These are phyloP conservation scores for Chernovozyma aurita DNA, from an alignment of 1,139 yeast species.

Conservation along the genomic window DNA sequence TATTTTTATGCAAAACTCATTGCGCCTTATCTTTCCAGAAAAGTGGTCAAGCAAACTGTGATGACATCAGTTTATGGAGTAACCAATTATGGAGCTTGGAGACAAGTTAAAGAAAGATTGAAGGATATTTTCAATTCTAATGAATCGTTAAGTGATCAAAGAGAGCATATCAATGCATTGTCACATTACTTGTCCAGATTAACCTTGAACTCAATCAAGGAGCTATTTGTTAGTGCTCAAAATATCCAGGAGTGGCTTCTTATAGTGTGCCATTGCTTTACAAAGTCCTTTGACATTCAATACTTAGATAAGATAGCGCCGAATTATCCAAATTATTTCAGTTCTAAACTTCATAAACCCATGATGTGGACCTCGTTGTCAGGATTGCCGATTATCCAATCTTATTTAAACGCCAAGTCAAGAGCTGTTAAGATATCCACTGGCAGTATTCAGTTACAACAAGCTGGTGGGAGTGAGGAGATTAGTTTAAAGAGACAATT, in stretches of 20 bases:
- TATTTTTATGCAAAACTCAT: conserved; percentile 12
- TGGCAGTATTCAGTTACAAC: conserved; percentile 20
- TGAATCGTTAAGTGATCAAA: background rate
- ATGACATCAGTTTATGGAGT: conserved; percentile 50
- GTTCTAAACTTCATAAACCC: conserved; percentile 24
- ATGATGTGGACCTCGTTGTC: conserved; percentile 43
- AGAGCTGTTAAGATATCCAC: conserved; percentile 15
- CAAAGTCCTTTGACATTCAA: conserved; percentile 23
- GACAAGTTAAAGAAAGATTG: conserved; percentile 27
- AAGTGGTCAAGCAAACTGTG: conserved; percentile 40
- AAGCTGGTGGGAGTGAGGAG: conserved; percentile 16
- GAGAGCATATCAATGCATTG: conserved; percentile 5
- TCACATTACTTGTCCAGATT: conserved; percentile 23
- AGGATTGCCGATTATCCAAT: conserved; percentile 42
- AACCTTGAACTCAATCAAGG: conserved; percentile 29
- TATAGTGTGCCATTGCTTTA: conserved; percentile 24
- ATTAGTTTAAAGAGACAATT: conserved; percentile 29
- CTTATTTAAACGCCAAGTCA: conserved; percentile 21
- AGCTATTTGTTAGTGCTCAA: conserved; percentile 32
- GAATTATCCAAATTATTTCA: background rate
- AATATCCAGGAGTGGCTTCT: conserved; percentile 36
- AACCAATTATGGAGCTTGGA: conserved; percentile 32
- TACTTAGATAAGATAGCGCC: background rate
- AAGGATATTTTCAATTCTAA: conserved; percentile 17
- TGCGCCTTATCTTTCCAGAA: conserved; percentile 24